Evolutionary conservation across 805 yeast species (phyloP), one percentile per base, ranked within the genome.

Genomic region (Debaryomyces hansenii): DNA sequence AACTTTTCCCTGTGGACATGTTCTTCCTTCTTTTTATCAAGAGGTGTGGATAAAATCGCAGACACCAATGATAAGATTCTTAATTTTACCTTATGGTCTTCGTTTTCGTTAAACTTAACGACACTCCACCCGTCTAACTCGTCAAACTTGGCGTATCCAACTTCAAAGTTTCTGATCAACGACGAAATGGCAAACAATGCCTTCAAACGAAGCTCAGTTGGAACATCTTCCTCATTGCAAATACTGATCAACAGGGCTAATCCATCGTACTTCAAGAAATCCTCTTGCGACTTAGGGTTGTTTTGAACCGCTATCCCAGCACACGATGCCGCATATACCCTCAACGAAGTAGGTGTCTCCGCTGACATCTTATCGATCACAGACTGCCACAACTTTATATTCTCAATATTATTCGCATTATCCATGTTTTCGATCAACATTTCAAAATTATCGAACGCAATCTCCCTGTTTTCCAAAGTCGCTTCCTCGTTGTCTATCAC

Each of bases 251-350:
- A 66, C 43, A 63, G 65, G n/a, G 59, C 50, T 31, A 83, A 60
- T 2, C 84, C 84, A 20, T 66, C 60, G 48, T 83, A 72, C 47
- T 78, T 78, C 35, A 75, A 63, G 49, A 87, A 85, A 43, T 79
- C 87, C 46, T 75, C 72, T 66, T 90, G 98, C 4, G 90, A 72
- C 47, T 77, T 79, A 3, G 81, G 82, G 63, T 94, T 94, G 63
- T 94, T 94, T 66, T 94, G 99, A 4, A 87, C 95, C 0, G 98
- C 96, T 0, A 92, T 87, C 2, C 96, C 97, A 20, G 91, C 78
- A 35, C 87, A 79, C 32, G 94, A 83, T 48, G 87, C 82, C 0
- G 91, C 85, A 45, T 73, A 70, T 7, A 77, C 69, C 47, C 83
- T 74, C 28, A 92, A 64, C 5, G 67, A 55, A 3, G 69, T 70